Evolutionary conservation across 768 basidiomycete genomes (phyloP).

Genomic region (Suillus lakei): DNA sequence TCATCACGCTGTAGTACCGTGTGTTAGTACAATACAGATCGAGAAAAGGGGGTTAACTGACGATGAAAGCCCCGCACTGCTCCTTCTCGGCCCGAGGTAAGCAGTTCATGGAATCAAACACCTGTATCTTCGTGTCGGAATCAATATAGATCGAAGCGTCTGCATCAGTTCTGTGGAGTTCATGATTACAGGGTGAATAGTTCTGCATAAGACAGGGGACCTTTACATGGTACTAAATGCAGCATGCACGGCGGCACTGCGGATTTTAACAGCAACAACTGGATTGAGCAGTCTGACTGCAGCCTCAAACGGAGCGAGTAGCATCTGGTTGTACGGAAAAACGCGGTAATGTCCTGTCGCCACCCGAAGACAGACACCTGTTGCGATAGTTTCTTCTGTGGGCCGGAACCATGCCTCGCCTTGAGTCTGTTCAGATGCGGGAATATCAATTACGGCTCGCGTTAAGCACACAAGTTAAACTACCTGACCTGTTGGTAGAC

Average conservation of each 20-base stretch:
- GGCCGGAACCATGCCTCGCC: conserved; percentile 87
- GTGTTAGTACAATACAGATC: neutral
- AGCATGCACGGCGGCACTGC: conserved; percentile 82
- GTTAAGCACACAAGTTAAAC: neutral
- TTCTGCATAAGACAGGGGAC: conserved; percentile 22
- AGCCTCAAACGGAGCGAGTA: conserved; percentile 77
- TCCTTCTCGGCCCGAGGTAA: conserved; percentile 86
- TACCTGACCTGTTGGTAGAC: conserved; percentile 72
- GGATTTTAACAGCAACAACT: conserved; percentile 79
- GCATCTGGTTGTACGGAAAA: conserved; percentile 82
- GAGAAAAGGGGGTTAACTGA: conserved; percentile 38
- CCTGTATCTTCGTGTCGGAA: conserved; percentile 83
- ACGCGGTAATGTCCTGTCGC: conserved; percentile 72
- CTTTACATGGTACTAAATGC: conserved; percentile 68
- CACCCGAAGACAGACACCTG: conserved; percentile 77
- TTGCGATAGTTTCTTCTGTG: conserved; percentile 74
- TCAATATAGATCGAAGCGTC: conserved; percentile 70
- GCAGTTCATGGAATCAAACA: conserved; percentile 69
- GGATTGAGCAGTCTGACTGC: conserved; percentile 79
- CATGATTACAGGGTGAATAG: neutral
- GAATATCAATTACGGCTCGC: neutral
- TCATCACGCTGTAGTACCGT: conserved; percentile 67
- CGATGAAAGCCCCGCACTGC: conserved; percentile 88
- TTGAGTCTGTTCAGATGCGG: conserved; percentile 59
- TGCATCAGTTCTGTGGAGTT: conserved; percentile 49